Base-by-base conservation (phyloP, 768 basidiomycete genomes). In the Leccinellum albellum region DNA sequence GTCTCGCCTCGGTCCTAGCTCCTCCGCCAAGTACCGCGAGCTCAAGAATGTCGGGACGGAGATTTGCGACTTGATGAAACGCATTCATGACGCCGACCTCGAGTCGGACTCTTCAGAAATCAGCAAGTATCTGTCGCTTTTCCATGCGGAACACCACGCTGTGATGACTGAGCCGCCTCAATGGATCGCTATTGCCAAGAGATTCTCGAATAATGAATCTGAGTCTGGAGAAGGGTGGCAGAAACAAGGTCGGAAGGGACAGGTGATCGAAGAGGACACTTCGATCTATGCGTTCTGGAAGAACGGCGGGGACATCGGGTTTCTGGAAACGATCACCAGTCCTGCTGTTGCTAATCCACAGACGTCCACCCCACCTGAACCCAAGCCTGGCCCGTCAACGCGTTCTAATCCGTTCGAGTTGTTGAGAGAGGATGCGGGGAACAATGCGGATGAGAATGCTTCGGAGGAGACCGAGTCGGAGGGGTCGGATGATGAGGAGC, bases 241-340 rank as follows among this genome's bases (percentile, higher is more conserved):
- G 32, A 67, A 9, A 5, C 71, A 70, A 21, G 75, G 76, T 21
- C 59, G 42, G 4, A 54, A 50, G 12, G 72, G 72, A 26, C 62
- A 60, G 53, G 64, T 61, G 3, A 10, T 45, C 21, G 52, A 29
- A 20, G 63, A 61, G 47, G 69, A 72, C 29, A 61, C 61, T 2
- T 70, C 80, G 0, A 29, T 73, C 0, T 85, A 84, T 60, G 76
- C 74, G 0, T 83, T 80, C 56, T 87, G 86, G 86, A 70, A 68
- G 52, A 61, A 68, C 6, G 75, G 74, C 5, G 54, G 64, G 1
- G 85, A 87, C 61, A 53, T 86, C 3, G 70, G 67, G 2, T 86
- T 84, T 62, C 60, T 85, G 40, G 64, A 70, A 0, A 53, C 46
- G 32, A 14, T 61, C n/a, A 35, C 33, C 2, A 31, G 1, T 33